Evolutionary conservation across 2,329 filamentous ascomycete genomes (phyloP), one percentile per base, ranked within the genome.

Genomic region (Trichothecium sympodiale): DNA sequence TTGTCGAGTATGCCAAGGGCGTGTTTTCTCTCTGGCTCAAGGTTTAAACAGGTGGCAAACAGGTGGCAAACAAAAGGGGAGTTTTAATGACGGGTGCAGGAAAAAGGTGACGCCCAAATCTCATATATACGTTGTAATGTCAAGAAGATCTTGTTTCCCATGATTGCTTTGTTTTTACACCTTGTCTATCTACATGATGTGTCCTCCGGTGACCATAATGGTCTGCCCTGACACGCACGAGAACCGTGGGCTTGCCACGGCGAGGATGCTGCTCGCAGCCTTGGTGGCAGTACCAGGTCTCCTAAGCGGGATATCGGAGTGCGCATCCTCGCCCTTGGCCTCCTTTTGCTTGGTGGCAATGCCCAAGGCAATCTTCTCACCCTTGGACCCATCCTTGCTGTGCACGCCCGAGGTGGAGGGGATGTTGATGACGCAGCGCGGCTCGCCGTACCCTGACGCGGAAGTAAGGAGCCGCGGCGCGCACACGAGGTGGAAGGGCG

Each of bases 1-100:
- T 98, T 62, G 84, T 93, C 38, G 85, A 95, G 62, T 98, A 96
- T 59, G 79, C 87, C 35, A 94, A 94, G 69, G 84, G 83, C 3
- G 81, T 91, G 27, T 57, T 88, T 43, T 75, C 64, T 43, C 60
- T 91, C 48, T 91, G 83, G 83, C 61, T 83, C 52, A 85, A 80
- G 64, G 82, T 87, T 43, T 87, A 61, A 42, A 30, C 17, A 23
- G n/a, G 5, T 37, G 18, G 26, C 4, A 10, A 25, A n/a, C 6
- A 10, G 10, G 20, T 6, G 20, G 20, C 6, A 25, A 10, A 25
- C 6, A 25, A 6, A 6, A 25, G 10, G 20, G 6, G 20, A 25
- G 10, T 6, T 6, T 25, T 25, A 25, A 25, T 25, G 20, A 25
- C 10, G 20, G 20, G 20, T 26, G 31, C 29, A 29, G 25, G 28